These are phyloP conservation scores for Pythium sp. DNA, from an alignment of 352 stramenopile genomes.

Conservation along the genomic window DNA sequence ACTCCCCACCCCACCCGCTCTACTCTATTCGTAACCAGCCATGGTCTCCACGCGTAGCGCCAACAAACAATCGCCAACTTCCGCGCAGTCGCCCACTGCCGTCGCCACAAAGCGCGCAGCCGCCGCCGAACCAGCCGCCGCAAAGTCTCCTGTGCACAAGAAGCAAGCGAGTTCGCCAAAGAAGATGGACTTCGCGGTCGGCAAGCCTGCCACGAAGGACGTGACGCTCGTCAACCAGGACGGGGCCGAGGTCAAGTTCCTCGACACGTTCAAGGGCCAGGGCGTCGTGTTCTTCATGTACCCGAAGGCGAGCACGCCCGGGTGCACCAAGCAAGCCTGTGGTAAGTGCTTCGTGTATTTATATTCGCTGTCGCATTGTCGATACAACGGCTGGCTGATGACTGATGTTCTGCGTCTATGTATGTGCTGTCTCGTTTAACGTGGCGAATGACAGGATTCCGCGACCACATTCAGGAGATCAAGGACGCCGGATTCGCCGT, in stretches of 20 bases:
- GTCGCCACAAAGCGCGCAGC: slow-evolving; percentile 45
- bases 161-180: slow-evolving; percentile 36
- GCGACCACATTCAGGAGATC: slow-evolving; percentile 81
- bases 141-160: slow-evolving; percentile 34
- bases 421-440: not conserved
- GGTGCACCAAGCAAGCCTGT: slow-evolving; percentile 87
- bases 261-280: slow-evolving; percentile 70
- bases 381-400: slow-evolving; percentile 2
- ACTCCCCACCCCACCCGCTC: not conserved
- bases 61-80: slow-evolving; percentile 19
- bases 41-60: slow-evolving; percentile 63
- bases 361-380: not conserved
- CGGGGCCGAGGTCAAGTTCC: slow-evolving; percentile 46
- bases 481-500: slow-evolving; percentile 76
- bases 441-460: slow-evolving; percentile 44
- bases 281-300: slow-evolving; percentile 91
- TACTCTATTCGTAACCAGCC: not conserved
- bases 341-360: slow-evolving; percentile 26
- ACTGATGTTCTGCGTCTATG: not conserved
- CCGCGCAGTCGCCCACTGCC: slow-evolving; percentile 5
- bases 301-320: slow-evolving; percentile 79
- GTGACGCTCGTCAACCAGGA: slow-evolving; percentile 78
- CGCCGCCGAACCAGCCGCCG: slow-evolving; percentile 15
- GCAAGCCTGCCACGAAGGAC: slow-evolving; percentile 50
- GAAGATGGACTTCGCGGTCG: slow-evolving; percentile 31